Base-by-base conservation (phyloP, 441 rosid genomes). In the Pelargonium myrrhifolium region DNA sequence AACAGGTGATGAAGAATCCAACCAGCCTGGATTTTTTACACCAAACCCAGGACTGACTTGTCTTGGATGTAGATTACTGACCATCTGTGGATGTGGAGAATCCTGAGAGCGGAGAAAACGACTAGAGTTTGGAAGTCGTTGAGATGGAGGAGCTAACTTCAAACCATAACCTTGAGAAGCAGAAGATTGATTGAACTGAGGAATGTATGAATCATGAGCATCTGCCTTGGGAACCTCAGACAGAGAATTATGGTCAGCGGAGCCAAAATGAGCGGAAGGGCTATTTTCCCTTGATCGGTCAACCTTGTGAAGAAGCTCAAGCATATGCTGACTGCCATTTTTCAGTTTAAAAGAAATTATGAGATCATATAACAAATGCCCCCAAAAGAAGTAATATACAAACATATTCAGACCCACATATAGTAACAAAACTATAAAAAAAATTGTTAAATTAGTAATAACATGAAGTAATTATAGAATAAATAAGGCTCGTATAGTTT, bases 91-190 rank as follows among this genome's bases (percentile, higher is more conserved):
- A 56, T n/a, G n/a, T n/a, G n/a, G n/a, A n/a, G 26, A 56, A 56
- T 55, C 18, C 8, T 17, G 21, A 6, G 18, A 20, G 74, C 79
- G 61, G 49, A 72, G 42, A n/a, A 67, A 47, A 62, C 45, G 75
- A 72, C 81, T 86, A 49, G 77, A 75, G 75, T 67, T 63, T 55
- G 79, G 71, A 67, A 76, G 71, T 71, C 75, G 78, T 77, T 90
- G 96, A 70, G 98, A 89, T 39, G 94, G 93, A 14, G 90, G 96
- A 59, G 79, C 94, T 20, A 55, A 24, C 22, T 55, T 75, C 76
- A 80, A 75, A 43, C 83, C 73, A 77, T 77, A 80, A 39, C 81
- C 84, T 65, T 80, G 75, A 63, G 81, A 75, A 51, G 66, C 18
- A 45, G 75, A 53, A 15, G 75, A 43, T 31, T 72, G 77, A 42